Evolutionary conservation across 2,329 filamentous ascomycete genomes (phyloP).

Genomic region (Fusarium falciforme): DNA sequence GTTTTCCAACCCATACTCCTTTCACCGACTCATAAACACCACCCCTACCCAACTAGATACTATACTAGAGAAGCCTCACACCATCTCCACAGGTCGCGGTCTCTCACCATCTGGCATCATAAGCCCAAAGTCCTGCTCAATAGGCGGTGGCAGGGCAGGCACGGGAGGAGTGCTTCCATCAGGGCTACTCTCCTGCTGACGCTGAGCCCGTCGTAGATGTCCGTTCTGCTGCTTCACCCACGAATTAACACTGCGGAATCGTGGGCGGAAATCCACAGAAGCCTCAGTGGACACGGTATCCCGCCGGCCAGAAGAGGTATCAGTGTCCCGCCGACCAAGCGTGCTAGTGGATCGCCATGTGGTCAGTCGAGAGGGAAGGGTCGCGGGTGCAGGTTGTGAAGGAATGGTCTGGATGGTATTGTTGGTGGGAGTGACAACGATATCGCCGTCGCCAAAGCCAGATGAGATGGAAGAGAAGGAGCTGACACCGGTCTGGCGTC

Average conservation of each 20-base stretch:
- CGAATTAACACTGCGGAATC: constrained; percentile 68
- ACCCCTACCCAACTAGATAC: neutral
- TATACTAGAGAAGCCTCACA: constrained; percentile 10
- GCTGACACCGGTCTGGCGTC: constrained; percentile 55
- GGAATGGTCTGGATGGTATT: constrained; percentile 30
- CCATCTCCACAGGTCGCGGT: constrained; percentile 55
- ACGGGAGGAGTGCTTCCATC: constrained; percentile 53
- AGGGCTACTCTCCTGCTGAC: constrained; percentile 43
- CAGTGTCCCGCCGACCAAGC: constrained; percentile 22
- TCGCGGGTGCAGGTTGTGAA: constrained; percentile 15
- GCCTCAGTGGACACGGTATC: constrained; percentile 65
- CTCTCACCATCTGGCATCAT: constrained; percentile 64
- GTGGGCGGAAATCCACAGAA: constrained; percentile 65
- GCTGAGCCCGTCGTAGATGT: constrained; percentile 61
- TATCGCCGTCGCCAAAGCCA: constrained; percentile 72
- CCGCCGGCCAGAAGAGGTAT: constrained; percentile 44
- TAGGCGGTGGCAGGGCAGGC: constrained; percentile 53
- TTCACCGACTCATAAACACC: constrained; percentile 8
- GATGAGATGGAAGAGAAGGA: constrained; percentile 72
- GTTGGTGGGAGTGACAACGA: constrained; percentile 57
- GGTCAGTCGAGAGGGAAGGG: constrained; percentile 18
- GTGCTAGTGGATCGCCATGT: constrained; percentile 30
- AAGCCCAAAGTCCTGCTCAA: constrained; percentile 60
- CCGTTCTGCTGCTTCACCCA: constrained; percentile 75
- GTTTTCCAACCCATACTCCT: constrained; percentile 20